Percentiles rank a stretch among this genome's conserved stretches.
Conservation (phyloP, 331 rosid genomes). For the Prunus yedoensis region DNA sequence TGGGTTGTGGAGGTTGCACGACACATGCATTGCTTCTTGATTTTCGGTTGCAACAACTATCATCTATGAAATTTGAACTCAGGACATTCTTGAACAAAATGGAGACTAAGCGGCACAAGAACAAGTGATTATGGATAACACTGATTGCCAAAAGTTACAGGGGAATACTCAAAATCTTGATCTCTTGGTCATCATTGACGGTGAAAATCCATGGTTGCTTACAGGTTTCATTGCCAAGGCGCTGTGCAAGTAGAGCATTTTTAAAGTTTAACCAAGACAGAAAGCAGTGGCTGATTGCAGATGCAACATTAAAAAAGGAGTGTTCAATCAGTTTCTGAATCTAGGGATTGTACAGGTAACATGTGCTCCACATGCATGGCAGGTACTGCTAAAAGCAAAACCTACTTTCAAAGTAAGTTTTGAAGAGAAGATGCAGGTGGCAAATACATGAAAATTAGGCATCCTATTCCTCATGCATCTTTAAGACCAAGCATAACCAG, state of each 20-base stretch:
- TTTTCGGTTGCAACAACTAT: background rate
- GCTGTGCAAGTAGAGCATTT: no score
- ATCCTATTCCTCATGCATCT: no score
- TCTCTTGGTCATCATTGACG: no score
- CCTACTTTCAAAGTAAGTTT: background rate
- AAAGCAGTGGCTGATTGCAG: background rate
- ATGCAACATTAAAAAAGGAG: background rate
- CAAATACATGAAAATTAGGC: background rate
- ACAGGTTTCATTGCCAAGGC: no score
- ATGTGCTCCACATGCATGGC: no score
- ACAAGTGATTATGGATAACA: background rate
- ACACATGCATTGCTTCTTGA: background rate
- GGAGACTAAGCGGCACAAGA: background rate
- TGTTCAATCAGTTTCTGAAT: no score
- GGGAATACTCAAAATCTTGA: no score
- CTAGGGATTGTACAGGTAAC: no score
- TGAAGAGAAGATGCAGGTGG: background rate
- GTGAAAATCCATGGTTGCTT: no score
- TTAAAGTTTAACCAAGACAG: background rate
- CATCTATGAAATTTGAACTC: background rate
- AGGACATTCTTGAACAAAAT: no score
- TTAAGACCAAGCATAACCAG: no score
- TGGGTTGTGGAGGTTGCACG: no score
- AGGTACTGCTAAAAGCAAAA: background rate
- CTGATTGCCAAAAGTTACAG: background rate